Evolutionary conservation across 345 rosid species (phyloP).

Genomic region (Zanthoxylum bungeanum): DNA sequence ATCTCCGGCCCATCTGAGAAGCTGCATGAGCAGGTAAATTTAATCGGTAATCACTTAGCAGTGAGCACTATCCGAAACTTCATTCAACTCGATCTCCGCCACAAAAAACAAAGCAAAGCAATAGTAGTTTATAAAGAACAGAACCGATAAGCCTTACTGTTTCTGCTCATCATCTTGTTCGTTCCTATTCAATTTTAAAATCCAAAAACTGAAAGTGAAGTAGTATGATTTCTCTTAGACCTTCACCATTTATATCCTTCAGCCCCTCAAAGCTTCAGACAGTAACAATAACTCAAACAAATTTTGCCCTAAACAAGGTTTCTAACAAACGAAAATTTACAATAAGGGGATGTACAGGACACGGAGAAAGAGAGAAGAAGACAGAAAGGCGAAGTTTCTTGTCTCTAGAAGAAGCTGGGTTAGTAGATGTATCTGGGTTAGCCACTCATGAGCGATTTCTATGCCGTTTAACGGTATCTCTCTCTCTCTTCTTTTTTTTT

Average conservation of each 20-base stretch:
- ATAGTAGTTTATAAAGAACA: too few species aligned
- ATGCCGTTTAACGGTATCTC: slow-evolving; percentile 73
- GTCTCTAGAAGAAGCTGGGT: slow-evolving; percentile 84
- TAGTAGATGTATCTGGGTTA: slow-evolving; percentile 76
- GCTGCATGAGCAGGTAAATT: too few species aligned
- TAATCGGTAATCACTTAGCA: too few species aligned
- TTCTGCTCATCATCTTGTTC: background rate
- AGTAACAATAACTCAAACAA: background rate
- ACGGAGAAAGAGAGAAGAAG: slow-evolving; percentile 34
- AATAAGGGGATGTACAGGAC: slow-evolving; percentile 34
- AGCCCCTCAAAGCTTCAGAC: slow-evolving; percentile 11
- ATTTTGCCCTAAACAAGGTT: slow-evolving; percentile 8
- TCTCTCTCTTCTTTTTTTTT: background rate
- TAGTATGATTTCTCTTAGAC: slow-evolving; percentile 28
- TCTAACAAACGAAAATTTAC: slow-evolving; percentile 9
- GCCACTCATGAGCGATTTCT: slow-evolving; percentile 82
- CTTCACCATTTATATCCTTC: slow-evolving; percentile 21
- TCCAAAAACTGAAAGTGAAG: background rate
- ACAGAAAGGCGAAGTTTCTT: slow-evolving; percentile 50
- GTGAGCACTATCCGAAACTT: background rate
- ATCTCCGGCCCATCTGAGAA: too few species aligned
- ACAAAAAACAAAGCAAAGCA: slow-evolving; percentile 15
- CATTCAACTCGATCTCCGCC: slow-evolving; percentile 21
- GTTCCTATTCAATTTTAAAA: background rate
- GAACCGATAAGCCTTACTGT: background rate